Base-by-base conservation (phyloP, 345 rosid species). In the Linum usitatissimum region DNA sequence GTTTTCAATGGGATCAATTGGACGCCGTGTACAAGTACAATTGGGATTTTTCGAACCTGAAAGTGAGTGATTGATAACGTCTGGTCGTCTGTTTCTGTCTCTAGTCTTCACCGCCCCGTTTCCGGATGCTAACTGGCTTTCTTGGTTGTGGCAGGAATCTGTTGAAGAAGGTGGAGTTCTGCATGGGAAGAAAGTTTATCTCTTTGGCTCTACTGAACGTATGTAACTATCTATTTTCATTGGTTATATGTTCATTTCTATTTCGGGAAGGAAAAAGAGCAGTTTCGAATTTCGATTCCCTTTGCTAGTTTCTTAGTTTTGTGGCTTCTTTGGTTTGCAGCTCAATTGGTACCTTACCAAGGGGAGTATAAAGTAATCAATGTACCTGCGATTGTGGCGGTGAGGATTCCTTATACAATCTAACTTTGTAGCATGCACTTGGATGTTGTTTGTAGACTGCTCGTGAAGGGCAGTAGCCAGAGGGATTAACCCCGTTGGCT, bases 121-220 rank as follows among this genome's bases (percentile, higher is more conserved):
- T n/a, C n/a, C n/a, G 3, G 61, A n/a, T 60, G 30, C 59, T 71
- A 64, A 61, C 59, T 57, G 9, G n/a, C 12, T 40, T 51, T 38
- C 68, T 70, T 18, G 61, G 38, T 79, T 62, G 28, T n/a, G 8
- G 57, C 81, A 90, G 97, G 70, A 83, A 66, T 94, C 96, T 57
- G 79, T 94, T 73, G 99, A 94, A 71, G 95, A 90, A 75, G 95
- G 86, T 18, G 95, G 97, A 30, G 64, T 67, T 76, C 87, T 94
- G 19, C 67, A 76, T 45, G 90, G 90, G 59, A 70, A 82, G 79
- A 87, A 78, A 73, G 97, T 85, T 51, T 94, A 74, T 79, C 77
- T 94, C 67, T 94, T 90, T 56, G 96, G 90, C 58, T 84, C 84
- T 74, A 79, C 97, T 18, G 99, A 94, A 71, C 99, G 99, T 94